Evolutionary conservation across 2,329 filamentous ascomycete species (phyloP).

Genomic region (Arthroderma sp.): DNA sequence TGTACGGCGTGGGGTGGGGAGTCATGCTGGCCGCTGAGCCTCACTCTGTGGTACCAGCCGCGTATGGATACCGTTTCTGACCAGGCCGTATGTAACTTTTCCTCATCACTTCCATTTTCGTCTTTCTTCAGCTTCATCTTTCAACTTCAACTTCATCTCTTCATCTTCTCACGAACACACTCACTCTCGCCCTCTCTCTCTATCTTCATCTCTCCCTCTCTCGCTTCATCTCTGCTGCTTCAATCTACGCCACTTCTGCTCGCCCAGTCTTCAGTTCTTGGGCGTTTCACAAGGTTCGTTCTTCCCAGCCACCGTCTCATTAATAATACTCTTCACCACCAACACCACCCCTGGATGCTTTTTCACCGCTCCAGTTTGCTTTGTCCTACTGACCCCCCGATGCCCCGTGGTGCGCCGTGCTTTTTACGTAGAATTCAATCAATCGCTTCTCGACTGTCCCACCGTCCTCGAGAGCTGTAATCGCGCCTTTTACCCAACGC

Average conservation of each 20-base stretch:
- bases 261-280: not conserved
- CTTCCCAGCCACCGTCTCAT: not conserved
- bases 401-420: no score
- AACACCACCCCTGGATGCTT: no score
- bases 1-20: no score
- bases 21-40: not conserved
- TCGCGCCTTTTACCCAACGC: no score
- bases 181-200: not conserved
- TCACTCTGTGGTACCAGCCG: not conserved
- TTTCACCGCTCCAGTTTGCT: no score
- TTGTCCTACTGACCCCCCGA: no score
- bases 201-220: not conserved
- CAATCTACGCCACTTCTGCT: not conserved
- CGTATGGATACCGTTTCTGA: not conserved
- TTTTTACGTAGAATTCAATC: no score
- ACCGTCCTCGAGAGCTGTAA: no score
- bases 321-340: no score
- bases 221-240: not conserved
- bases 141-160: not conserved
- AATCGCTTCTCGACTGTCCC: no score
- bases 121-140: not conserved
- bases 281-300: not conserved
- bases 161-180: not conserved
- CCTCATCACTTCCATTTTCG: not conserved
- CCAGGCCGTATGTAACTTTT: not conserved